Conservation (phyloP, 2,329 filamentous ascomycete species). For the Aspergillus fijiensis region DNA sequence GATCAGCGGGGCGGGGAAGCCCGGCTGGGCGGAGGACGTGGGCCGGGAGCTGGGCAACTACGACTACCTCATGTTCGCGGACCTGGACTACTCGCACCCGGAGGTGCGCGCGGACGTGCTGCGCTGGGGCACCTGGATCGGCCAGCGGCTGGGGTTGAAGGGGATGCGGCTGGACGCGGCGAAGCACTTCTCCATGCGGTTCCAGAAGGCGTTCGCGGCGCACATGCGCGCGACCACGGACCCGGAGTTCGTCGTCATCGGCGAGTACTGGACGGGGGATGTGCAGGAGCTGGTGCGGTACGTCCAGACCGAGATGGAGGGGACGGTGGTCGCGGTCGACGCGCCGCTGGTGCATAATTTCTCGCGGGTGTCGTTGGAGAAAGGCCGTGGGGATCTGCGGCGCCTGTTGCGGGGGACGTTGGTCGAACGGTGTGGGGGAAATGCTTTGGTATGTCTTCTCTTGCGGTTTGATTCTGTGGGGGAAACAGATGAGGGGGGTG, state of each 20-base stretch:
- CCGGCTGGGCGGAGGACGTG: conserved; percentile 60
- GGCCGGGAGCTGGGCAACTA: conserved; percentile 67
- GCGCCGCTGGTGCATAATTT: conserved; percentile 60
- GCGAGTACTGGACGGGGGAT: conserved; percentile 68
- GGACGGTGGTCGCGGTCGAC: conserved; percentile 64
- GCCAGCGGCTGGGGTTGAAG: conserved; percentile 58
- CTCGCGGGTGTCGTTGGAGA: conserved; percentile 56
- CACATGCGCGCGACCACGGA: conserved; percentile 54
- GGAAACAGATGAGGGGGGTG: no score
- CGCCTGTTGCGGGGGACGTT: conserved; percentile 62
- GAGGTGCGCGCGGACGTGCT: conserved; percentile 66
- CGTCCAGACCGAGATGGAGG: conserved; percentile 54
- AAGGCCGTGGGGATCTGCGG: conserved; percentile 58
- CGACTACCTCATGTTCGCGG: conserved; percentile 69
- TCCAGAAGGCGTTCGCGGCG: conserved; percentile 64
- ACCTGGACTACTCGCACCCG: conserved; percentile 64
- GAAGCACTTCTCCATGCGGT: conserved; percentile 69
- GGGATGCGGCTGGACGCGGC: conserved; percentile 71
- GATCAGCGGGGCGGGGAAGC: conserved; percentile 55
- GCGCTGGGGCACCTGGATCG: conserved; percentile 68
- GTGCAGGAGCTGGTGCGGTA: conserved; percentile 57
- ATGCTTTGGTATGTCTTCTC: conserved; percentile 53
- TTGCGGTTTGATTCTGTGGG: neutral
- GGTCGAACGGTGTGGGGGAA: conserved; percentile 53
- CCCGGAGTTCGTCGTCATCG: conserved; percentile 62